These are phyloP conservation scores for Elsinoe australis DNA, from an alignment of 2,329 filamentous ascomycete genomes.

Conservation along the genomic window DNA sequence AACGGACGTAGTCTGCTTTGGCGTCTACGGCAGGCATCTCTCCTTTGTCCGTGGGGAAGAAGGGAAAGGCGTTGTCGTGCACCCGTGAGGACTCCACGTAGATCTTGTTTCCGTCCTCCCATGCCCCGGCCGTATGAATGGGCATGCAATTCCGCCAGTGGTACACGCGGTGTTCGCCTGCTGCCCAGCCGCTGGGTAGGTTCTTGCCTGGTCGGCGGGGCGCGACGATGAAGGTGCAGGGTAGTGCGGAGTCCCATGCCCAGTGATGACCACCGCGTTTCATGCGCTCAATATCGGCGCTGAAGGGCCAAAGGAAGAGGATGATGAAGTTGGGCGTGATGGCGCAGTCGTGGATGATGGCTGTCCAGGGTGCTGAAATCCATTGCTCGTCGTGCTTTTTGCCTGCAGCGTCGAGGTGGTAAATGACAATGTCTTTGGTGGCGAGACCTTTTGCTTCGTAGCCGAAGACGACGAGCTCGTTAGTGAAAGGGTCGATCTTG, in stretches of 20 bases:
- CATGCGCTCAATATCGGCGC: conserved; percentile 31
- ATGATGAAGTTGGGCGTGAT: conserved; percentile 36
- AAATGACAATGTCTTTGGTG: conserved; percentile 35
- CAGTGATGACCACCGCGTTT: conserved; percentile 36
- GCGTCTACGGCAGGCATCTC: conserved; percentile 27
- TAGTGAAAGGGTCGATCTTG: conserved; percentile 38
- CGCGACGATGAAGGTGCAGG: conserved; percentile 25
- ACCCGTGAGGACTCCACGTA: conserved; percentile 34
- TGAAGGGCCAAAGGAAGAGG: conserved; percentile 34
- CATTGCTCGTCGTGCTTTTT: conserved; percentile 35
- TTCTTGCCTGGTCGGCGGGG: conserved; percentile 21
- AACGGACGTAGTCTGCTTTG: conserved; percentile 39
- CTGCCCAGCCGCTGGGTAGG: conserved; percentile 11
- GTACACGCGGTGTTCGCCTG: conserved; percentile 18
- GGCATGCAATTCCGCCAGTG: conserved; percentile 16
- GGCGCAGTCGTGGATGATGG: conserved; percentile 36
- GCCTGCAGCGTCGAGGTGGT: conserved; percentile 34
- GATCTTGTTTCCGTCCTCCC: conserved; percentile 35
- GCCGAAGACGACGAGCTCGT: conserved; percentile 37
- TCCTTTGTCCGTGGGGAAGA: conserved; percentile 35
- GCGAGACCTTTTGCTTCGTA: conserved; percentile 37
- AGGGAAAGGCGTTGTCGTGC: conserved; percentile 39
- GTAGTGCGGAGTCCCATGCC: conserved; percentile 30
- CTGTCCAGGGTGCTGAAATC: conserved; percentile 35
- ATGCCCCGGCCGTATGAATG: conserved; percentile 36